phyloP scores from a whole-genome alignment of 768 basidiomycete genomes.

The Filobasidium floriforme region DNA sequence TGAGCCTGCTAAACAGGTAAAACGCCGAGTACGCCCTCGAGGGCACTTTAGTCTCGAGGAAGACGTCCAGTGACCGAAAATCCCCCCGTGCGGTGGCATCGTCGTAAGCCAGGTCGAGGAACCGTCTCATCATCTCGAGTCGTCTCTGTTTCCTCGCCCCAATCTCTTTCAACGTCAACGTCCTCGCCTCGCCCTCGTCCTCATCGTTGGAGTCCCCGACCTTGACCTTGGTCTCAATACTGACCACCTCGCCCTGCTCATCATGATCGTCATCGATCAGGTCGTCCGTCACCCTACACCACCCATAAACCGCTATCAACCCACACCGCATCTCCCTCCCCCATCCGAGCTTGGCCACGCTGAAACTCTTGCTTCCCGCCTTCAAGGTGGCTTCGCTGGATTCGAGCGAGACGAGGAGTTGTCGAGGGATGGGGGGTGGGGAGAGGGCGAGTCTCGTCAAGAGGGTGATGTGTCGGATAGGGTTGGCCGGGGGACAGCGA shows the following conservation, averaged over 20 bases:
- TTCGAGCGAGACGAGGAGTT: constrained; percentile 25
- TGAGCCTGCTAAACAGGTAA: constrained; percentile 32
- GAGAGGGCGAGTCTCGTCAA: constrained; percentile 32
- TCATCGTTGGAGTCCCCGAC: neutral
- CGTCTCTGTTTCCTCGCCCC: constrained; percentile 2
- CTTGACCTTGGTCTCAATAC: neutral
- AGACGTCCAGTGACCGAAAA: constrained; percentile 24
- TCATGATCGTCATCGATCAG: constrained; percentile 7
- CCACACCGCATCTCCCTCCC: constrained; percentile 40
- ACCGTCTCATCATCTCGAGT: constrained; percentile 11
- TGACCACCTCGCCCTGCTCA: neutral
- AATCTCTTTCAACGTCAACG: neutral
- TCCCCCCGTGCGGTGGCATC: constrained; percentile 4
- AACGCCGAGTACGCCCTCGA: constrained; percentile 31
- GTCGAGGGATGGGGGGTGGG: constrained; percentile 28
- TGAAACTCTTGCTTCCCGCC: constrained; percentile 43
- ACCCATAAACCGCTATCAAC: constrained; percentile 40
- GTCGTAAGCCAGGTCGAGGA: constrained; percentile 10
- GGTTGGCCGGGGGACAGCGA: constrained; percentile 36
- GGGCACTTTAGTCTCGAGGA: constrained; percentile 23
- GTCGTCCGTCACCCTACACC: constrained; percentile 42
- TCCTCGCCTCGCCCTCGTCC: constrained; percentile 2
- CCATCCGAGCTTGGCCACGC: constrained; percentile 41
- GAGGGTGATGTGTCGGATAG: constrained; percentile 31
- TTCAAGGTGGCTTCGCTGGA: constrained; percentile 32